A percentile compares a stretch with the other conserved stretches of the same genome.
These are phyloP conservation scores for Salix viminalis DNA, from an alignment of 345 rosid species.

Conservation along the genomic window DNA sequence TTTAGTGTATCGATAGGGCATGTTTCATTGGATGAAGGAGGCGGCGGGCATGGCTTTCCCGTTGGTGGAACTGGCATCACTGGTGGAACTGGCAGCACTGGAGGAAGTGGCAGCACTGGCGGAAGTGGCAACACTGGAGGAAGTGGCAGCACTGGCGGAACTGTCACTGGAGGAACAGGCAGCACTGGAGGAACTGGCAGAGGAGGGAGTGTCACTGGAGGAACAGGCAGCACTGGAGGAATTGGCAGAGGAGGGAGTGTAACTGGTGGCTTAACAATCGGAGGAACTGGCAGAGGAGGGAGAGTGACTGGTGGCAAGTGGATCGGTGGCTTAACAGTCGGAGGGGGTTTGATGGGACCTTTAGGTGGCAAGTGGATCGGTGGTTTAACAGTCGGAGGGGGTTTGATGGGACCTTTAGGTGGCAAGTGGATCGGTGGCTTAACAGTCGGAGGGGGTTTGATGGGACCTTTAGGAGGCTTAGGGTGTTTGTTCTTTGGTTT, in stretches of 20 bases:
- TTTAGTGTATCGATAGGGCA: slow-evolving; percentile 85
- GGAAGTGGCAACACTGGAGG: slow-evolving; percentile 18
- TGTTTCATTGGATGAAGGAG: slow-evolving; percentile 33
- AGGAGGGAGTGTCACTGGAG: slow-evolving; percentile 24
- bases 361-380: no score
- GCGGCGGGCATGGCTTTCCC: slow-evolving; percentile 37
- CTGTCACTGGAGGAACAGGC: slow-evolving; percentile 20
- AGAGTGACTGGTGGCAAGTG: neutral
- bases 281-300: slow-evolving; percentile 13
- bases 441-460: slow-evolving; percentile 8
- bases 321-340: slow-evolving; percentile 12
- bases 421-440: slow-evolving; percentile 15
- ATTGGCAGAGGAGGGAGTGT: slow-evolving; percentile 5
- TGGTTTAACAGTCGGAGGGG: neutral
- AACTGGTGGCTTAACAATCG: slow-evolving; percentile 8
- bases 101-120: neutral
- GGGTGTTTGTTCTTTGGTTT: slow-evolving; percentile 36
- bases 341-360: neutral
- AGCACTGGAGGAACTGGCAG: slow-evolving; percentile 9
- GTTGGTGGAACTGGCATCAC: slow-evolving; percentile 1
- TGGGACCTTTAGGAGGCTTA: slow-evolving; percentile 2
- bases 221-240: slow-evolving; percentile 14
- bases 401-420: slow-evolving; percentile 1
- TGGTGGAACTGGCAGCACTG: slow-evolving; percentile 4
- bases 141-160: slow-evolving; percentile 21